These are phyloP conservation scores for Solanum raphanifolium DNA, from an alignment of 257 asterid genomes.

Conservation along the genomic window DNA sequence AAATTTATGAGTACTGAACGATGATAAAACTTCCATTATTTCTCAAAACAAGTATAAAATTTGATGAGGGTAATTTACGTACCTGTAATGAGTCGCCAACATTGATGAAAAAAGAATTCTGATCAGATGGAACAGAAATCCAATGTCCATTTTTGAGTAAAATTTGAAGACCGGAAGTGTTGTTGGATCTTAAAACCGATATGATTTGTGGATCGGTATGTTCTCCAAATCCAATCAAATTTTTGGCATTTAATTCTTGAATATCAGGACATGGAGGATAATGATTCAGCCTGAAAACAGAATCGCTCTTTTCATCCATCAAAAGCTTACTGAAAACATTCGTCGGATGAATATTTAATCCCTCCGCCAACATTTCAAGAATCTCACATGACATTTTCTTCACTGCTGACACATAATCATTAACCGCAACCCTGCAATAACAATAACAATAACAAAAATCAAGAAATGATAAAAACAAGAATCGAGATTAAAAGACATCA, in stretches of 20 bases:
- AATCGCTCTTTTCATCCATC: slow-evolving; percentile 17
- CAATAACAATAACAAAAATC: too few relatives aligned
- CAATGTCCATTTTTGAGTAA: slow-evolving; percentile 14
- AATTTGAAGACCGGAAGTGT: slow-evolving; percentile 20
- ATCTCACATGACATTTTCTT: slow-evolving; percentile 17
- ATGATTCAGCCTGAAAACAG: slow-evolving; percentile 18
- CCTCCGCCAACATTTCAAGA: slow-evolving; percentile 19
- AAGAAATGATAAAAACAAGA: not conserved
- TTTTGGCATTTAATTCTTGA: not conserved
- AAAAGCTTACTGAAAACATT: slow-evolving; percentile 16
- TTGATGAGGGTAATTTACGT: not conserved
- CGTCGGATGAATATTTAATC: slow-evolving; percentile 9
- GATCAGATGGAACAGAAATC: slow-evolving; percentile 26
- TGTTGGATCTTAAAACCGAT: slow-evolving; percentile 21
- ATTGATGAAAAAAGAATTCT: slow-evolving; percentile 13
- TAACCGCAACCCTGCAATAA: not conserved
- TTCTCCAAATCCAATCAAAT: slow-evolving; percentile 20
- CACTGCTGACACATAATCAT: slow-evolving; percentile 9
- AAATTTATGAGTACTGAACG: not conserved
- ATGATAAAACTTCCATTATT: too few relatives aligned
- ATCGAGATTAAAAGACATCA: not conserved
- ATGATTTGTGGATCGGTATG: slow-evolving; percentile 27
- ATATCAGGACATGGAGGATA: slow-evolving; percentile 23
- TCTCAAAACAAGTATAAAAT: not conserved
- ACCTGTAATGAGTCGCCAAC: slow-evolving; percentile 27